phyloP scores from a whole-genome alignment of 139 green algal species.

The Astrephomene gubernaculifera region DNA sequence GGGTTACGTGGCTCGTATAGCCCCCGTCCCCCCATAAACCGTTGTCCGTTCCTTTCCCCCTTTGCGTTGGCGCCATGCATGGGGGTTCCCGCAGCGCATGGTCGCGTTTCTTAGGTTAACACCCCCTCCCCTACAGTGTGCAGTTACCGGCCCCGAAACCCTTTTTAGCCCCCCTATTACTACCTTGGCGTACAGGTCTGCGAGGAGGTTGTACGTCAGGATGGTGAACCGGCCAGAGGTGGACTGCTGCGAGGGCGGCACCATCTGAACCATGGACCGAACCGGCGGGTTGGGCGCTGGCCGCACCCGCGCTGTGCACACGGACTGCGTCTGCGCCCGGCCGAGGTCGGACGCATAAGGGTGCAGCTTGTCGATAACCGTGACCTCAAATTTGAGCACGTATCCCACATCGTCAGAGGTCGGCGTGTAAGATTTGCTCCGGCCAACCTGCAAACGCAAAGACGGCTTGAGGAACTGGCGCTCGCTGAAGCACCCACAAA shows the following conservation, averaged over 20 bases:
- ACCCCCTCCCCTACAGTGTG: too few species aligned
- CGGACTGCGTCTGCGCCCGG: slow-evolving; percentile 38
- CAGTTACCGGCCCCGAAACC: too few species aligned
- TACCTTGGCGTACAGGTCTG: slow-evolving; percentile 96
- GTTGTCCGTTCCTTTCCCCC: too few species aligned
- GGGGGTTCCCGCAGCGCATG: too few species aligned
- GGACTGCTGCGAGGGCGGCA: slow-evolving; percentile 46
- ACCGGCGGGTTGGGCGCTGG: slow-evolving; percentile 79
- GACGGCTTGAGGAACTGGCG: too few species aligned
- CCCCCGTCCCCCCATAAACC: too few species aligned
- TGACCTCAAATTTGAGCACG: slow-evolving; percentile 90
- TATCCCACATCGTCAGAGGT: slow-evolving; percentile 89
- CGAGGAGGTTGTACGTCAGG: slow-evolving; percentile 97
- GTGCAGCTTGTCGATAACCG: slow-evolving; percentile 52
- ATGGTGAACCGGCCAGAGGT: slow-evolving; percentile 86
- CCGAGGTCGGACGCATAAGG: slow-evolving; percentile 52
- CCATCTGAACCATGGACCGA: slow-evolving; percentile 81
- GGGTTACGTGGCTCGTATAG: too few species aligned
- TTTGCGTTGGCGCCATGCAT: too few species aligned
- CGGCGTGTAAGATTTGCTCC: slow-evolving; percentile 82
- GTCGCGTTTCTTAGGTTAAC: too few species aligned
- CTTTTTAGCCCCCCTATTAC: too few species aligned
- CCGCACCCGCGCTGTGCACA: slow-evolving; percentile 84
- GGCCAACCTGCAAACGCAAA: slow-evolving; percentile 74
- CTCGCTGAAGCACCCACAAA: too few species aligned